A percentile compares a stretch with the other conserved stretches of the same genome.
phyloP scores from a whole-genome alignment of 169 alveolate genomes.

The Eimeria tenella region DNA sequence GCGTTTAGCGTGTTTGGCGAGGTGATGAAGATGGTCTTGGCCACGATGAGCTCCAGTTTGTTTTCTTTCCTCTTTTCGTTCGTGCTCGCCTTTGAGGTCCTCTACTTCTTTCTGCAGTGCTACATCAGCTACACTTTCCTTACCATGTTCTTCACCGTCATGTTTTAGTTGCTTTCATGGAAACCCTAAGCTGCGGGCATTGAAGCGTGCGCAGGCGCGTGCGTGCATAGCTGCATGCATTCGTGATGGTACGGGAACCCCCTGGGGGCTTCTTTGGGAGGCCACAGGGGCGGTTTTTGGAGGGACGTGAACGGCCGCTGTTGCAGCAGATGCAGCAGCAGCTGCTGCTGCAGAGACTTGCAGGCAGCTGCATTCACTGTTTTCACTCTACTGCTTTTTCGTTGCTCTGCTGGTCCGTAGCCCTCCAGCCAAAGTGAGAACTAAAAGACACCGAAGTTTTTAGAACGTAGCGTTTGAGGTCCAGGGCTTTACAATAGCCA shows the following conservation, averaged over 20 bases:
- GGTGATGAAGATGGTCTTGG: conserved; percentile 89
- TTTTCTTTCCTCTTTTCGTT: conserved; percentile 91
- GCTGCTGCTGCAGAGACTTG: background rate
- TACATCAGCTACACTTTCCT: conserved; percentile 92
- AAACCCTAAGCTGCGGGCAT: background rate
- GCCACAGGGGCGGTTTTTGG: background rate
- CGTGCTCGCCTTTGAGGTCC: conserved; percentile 91
- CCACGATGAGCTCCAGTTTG: conserved; percentile 90
- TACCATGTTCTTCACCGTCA: conserved; percentile 92
- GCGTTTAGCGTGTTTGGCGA: conserved; percentile 93
- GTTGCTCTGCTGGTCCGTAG: too few species aligned
- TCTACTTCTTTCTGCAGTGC: conserved; percentile 92
- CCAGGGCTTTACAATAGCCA: too few species aligned
- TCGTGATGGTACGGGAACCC: background rate
- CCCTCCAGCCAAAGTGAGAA: too few species aligned
- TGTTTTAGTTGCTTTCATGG: conserved; percentile 82
- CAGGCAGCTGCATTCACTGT: background rate
- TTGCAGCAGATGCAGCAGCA: background rate
- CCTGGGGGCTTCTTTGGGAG: background rate
- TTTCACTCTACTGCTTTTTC: too few species aligned
- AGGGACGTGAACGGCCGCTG: background rate
- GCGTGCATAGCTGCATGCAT: too few species aligned
- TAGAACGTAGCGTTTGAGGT: too few species aligned
- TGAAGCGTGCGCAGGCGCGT: background rate
- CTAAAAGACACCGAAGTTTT: too few species aligned